These are phyloP conservation scores for Elsinoe australis DNA, from an alignment of 2,329 filamentous ascomycete genomes.

Conservation along the genomic window DNA sequence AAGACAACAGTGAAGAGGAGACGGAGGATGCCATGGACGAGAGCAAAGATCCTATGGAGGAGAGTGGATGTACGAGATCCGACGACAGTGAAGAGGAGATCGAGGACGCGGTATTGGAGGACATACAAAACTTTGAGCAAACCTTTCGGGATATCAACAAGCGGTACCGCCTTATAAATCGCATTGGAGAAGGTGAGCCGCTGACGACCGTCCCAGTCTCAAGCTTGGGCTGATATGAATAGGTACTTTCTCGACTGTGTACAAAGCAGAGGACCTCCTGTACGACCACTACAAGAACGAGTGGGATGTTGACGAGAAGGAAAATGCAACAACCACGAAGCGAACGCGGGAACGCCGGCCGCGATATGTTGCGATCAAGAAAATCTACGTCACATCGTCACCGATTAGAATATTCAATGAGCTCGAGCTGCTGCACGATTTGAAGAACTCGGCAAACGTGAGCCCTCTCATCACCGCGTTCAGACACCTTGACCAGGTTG, in stretches of 20 bases:
- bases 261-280: conserved; percentile 90
- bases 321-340: conserved; percentile 41
- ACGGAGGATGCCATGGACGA: conserved; percentile 35
- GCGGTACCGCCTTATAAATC: conserved; percentile 84
- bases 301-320: conserved; percentile 69
- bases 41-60: conserved; percentile 42
- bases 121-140: conserved; percentile 77
- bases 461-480: conserved; percentile 98
- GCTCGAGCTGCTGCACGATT: conserved; percentile 82
- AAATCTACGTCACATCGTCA: conserved; percentile 97
- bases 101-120: conserved; percentile 64
- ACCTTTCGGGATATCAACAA: conserved; percentile 77
- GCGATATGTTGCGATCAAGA: conserved; percentile 93
- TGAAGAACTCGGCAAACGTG: conserved; percentile 73
- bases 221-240: conserved; percentile 6
- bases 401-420: conserved; percentile 92
- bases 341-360: conserved; percentile 39
- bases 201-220: neutral
- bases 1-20: conserved; percentile 19
- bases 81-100: conserved; percentile 55
- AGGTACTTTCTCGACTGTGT: conserved; percentile 98
- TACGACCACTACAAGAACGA: conserved; percentile 78
- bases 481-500: conserved; percentile 84
- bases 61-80: conserved; percentile 43
- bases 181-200: conserved; percentile 80